Percentiles rank a stretch among this genome's conserved stretches.
Evolutionary conservation across 1,284 basidiomycete species (phyloP).

Genomic region (Austroboletus rostrupii): DNA sequence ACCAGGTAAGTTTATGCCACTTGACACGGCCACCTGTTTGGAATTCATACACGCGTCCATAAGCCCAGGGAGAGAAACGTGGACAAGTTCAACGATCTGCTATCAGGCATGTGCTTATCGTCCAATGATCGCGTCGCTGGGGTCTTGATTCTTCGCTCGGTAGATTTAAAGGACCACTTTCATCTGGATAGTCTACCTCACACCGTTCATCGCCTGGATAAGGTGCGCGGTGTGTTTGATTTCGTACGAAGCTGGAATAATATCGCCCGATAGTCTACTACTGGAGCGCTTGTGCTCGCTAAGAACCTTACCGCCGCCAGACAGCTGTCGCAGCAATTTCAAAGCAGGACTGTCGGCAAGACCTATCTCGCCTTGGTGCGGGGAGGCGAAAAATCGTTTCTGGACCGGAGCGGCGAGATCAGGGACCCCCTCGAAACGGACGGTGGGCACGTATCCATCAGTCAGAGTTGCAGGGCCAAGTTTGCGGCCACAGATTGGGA

Average conservation of each 20-base stretch:
- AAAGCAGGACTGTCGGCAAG: slow-evolving; percentile 45
- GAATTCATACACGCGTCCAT: slow-evolving; percentile 15
- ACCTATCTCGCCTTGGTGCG: slow-evolving; percentile 66
- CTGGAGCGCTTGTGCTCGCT: slow-evolving; percentile 59
- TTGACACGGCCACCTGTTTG: slow-evolving; percentile 1
- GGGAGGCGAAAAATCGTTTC: slow-evolving; percentile 47
- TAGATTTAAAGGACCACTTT: slow-evolving; percentile 40
- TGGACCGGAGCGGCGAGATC: slow-evolving; percentile 41
- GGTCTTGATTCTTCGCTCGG: background rate
- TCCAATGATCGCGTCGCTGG: background rate
- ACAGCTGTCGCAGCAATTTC: slow-evolving; percentile 54
- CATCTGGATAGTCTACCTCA: slow-evolving; percentile 37
- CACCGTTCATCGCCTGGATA: slow-evolving; percentile 66
- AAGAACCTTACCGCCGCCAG: slow-evolving; percentile 42
- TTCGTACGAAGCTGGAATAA: background rate
- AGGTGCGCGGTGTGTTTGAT: slow-evolving; percentile 36
- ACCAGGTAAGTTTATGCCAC: slow-evolving; percentile 16
- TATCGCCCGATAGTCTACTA: slow-evolving; percentile 46
- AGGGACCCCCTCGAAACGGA: slow-evolving; percentile 38
- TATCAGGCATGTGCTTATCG: slow-evolving; percentile 19
- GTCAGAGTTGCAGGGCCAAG: slow-evolving; percentile 31
- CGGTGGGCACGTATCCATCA: slow-evolving; percentile 42
- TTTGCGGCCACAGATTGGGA: slow-evolving; percentile 57
- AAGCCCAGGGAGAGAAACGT: slow-evolving; percentile 21
- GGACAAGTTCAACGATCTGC: slow-evolving; percentile 32